Evolutionary conservation across 148 eudicot species (phyloP).

Genomic region (Silene uniflora): DNA sequence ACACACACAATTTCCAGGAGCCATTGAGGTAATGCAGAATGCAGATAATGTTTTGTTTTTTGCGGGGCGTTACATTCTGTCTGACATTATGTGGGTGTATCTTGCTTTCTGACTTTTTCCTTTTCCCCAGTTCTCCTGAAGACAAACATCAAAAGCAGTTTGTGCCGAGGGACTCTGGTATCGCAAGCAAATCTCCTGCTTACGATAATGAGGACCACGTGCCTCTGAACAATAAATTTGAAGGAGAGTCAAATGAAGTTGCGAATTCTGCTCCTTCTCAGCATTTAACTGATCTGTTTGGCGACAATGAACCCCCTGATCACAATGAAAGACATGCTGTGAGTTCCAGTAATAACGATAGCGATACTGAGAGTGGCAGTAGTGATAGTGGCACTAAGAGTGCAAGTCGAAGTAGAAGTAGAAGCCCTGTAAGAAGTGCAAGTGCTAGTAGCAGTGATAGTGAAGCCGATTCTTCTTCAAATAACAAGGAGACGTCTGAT

Average conservation of each 20-base stretch:
- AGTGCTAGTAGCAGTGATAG: constrained; percentile 88
- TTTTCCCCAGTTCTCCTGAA: constrained; percentile 61
- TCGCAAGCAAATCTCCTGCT: constrained; percentile 31
- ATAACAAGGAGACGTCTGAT: constrained; percentile 91
- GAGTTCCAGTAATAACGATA: constrained; percentile 69
- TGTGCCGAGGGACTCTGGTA: constrained; percentile 27
- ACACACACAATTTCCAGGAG: too few species aligned
- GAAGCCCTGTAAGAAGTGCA: constrained; percentile 64
- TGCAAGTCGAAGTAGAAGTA: constrained; percentile 71
- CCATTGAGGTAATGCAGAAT: too few species aligned
- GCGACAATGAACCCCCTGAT: constrained; percentile 59
- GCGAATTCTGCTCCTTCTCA: constrained; percentile 48
- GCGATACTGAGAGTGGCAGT: constrained; percentile 65
- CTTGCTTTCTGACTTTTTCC: constrained; percentile 11
- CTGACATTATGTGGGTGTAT: not conserved
- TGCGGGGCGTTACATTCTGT: not conserved
- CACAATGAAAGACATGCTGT: constrained; percentile 48
- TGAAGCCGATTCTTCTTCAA: constrained; percentile 85
- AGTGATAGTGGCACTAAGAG: constrained; percentile 65
- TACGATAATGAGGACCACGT: constrained; percentile 41
- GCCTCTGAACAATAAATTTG: constrained; percentile 36
- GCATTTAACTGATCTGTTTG: constrained; percentile 49
- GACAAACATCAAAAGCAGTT: constrained; percentile 40
- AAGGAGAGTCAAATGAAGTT: constrained; percentile 35
- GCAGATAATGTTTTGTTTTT: too few species aligned